A percentile compares a stretch with the other conserved stretches of the same genome.
These are phyloP conservation scores for Starmerella davenportii DNA, from an alignment of 805 yeast species.

Conservation along the genomic window DNA sequence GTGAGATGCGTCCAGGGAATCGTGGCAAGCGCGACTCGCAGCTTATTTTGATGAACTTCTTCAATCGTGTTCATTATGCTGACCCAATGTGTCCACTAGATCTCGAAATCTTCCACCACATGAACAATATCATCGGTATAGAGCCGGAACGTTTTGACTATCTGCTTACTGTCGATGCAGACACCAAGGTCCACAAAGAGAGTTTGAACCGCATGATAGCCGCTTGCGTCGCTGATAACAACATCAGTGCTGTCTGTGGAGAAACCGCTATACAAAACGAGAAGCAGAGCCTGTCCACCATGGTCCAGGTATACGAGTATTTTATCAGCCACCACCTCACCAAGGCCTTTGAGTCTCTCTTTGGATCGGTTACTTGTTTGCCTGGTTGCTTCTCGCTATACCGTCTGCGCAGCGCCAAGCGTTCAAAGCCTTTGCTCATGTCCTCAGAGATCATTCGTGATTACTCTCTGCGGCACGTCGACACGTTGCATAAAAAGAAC, in stretches of 20 bases:
- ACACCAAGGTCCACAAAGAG: slow-evolving; percentile 37
- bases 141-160: slow-evolving; percentile 44
- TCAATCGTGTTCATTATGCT: slow-evolving; percentile 41
- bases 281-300: slow-evolving; percentile 36
- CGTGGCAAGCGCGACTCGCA: slow-evolving; percentile 53
- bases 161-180: slow-evolving; percentile 46
- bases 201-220: slow-evolving; percentile 39
- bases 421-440: slow-evolving; percentile 38
- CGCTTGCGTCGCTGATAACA: slow-evolving; percentile 40
- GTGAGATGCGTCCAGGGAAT: slow-evolving; percentile 40
- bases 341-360: slow-evolving; percentile 43
- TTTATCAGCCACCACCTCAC: slow-evolving; percentile 48
- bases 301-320: slow-evolving; percentile 46
- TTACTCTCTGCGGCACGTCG: slow-evolving; percentile 37
- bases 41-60: slow-evolving; percentile 37
- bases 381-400: slow-evolving; percentile 52
- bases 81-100: slow-evolving; percentile 44
- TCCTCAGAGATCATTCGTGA: slow-evolving; percentile 43
- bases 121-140: slow-evolving; percentile 41
- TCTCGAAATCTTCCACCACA: slow-evolving; percentile 34
- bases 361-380: slow-evolving; percentile 46
- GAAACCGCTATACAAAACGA: slow-evolving; percentile 44
- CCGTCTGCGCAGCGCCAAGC: slow-evolving; percentile 30
- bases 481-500: slow-evolving; percentile 43
- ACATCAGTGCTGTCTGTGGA: slow-evolving; percentile 44